phyloP scores from a whole-genome alignment of 179 eudicot genomes.

The Carnegiea gigantea region DNA sequence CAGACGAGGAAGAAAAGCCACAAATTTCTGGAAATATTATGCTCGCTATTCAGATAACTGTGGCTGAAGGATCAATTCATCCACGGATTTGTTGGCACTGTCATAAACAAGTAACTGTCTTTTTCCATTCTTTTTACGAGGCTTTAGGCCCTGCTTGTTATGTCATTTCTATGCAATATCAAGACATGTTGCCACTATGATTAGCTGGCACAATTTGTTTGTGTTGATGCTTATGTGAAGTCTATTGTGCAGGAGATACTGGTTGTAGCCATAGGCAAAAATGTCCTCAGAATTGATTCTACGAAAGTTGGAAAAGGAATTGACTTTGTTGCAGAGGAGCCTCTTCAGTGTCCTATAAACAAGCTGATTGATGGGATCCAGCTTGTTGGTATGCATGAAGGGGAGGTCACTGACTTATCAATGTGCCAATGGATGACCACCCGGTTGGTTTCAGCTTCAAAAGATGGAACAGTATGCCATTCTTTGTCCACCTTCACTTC shows the following conservation, averaged over 20 bases:
- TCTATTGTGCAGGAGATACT: constrained; percentile 68
- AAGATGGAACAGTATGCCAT: constrained; percentile 89
- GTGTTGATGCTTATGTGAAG: background rate
- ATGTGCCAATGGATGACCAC: constrained; percentile 99
- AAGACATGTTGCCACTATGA: background rate
- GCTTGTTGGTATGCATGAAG: constrained; percentile 89
- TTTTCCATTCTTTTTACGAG: background rate
- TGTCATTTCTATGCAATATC: background rate
- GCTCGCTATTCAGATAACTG: constrained; percentile 70
- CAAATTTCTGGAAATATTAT: constrained; percentile 75
- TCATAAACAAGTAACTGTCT: constrained; percentile 75
- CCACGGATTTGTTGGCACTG: constrained; percentile 99
- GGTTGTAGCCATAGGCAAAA: constrained; percentile 79
- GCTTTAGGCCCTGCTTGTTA: background rate
- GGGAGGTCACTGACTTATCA: constrained; percentile 92
- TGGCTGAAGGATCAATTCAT: constrained; percentile 75
- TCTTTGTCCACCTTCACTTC: constrained; percentile 8
- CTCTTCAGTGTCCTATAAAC: constrained; percentile 71
- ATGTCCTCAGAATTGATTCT: constrained; percentile 73
- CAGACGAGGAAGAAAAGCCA: constrained; percentile 80
- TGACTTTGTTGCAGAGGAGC: constrained; percentile 70
- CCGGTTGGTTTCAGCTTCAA: constrained; percentile 92
- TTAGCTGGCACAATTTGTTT: background rate
- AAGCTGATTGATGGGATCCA: constrained; percentile 84
- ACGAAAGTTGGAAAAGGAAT: constrained; percentile 82